Evolutionary conservation across 2,329 filamentous ascomycete genomes (phyloP), one percentile per base, ranked within the genome.

Genomic region (Nothophoma quercina): DNA sequence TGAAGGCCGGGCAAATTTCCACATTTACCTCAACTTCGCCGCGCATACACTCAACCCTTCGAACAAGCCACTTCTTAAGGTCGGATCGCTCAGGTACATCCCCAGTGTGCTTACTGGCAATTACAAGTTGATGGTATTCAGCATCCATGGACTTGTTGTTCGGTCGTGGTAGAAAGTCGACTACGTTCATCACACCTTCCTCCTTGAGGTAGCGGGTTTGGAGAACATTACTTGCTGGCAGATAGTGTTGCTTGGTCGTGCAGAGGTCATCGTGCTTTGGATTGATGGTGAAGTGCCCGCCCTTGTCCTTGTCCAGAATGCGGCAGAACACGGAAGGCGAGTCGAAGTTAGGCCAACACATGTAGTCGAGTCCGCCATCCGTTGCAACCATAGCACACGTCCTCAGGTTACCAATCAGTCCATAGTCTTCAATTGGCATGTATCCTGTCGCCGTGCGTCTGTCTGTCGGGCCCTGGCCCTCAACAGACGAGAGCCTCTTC

Each of bases 331-430:
- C 75, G 0, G 87, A 87, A 0, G 89, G 88, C 5, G 88, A 91
- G 71, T 92, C 89, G 68, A 92, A 92, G 60, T 90, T 85, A 3
- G 88, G 89, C 89, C 88, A 92, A 72, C 88, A 91, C 87, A 91
- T 89, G 63, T 86, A 90, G 68, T 91, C 89, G 51, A 92, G 74
- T 59, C 87, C 88, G 21, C 67, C 62, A 39, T 65, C 58, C 10
- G 55, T 51, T 7, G 58, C 59, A 6, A 65, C 56, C 61, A 64
- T 65, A 12, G 64, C 64, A 76, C 87, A 90, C 1, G 88, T 92
- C 64, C 87, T 83, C 88, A 92, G 90, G 67, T 91, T 91, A 19
- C 89, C 89, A 63, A 92, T 90, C 73, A 92, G 82, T 48, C 89
- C 89, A 79, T 91, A 91, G 72, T 91, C 85, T 68, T 91, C 88